These are phyloP conservation scores for Populus hybrid DNA, from an alignment of 441 rosid genomes.

Conservation along the genomic window DNA sequence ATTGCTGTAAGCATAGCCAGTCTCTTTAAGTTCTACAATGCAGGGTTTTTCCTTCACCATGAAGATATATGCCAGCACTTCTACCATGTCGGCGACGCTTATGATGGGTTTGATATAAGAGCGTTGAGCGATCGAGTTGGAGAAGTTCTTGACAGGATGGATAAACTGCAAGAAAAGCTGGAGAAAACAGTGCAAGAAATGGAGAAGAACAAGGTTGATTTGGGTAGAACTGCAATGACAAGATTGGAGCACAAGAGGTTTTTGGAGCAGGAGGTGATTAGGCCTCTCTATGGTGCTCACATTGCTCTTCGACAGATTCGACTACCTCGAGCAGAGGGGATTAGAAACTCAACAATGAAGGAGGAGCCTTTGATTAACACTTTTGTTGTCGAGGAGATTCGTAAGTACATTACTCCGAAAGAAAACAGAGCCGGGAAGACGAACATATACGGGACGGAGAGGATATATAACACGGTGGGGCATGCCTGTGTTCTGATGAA, in stretches of 20 bases:
- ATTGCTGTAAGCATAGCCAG: conserved; percentile 58
- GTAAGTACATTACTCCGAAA: conserved; percentile 71
- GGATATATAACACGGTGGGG: conserved; percentile 64
- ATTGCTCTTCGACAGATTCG: conserved; percentile 66
- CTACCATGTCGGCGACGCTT: conserved; percentile 39
- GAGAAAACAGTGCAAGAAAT: conserved; percentile 53
- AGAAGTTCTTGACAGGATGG: conserved; percentile 56
- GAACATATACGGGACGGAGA: conserved; percentile 69
- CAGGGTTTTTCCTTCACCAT: conserved; percentile 61
- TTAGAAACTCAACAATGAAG: conserved; percentile 35
- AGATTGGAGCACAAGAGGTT: conserved; percentile 49
- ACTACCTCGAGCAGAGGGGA: conserved; percentile 47
- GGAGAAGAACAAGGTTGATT: conserved; percentile 49
- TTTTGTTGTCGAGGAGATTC: conserved; percentile 65
- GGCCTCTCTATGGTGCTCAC: conserved; percentile 59
- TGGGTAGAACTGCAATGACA: conserved; percentile 31
- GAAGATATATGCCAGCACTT: conserved; percentile 66
- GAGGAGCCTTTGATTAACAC: conserved; percentile 71
- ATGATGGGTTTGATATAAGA: conserved; percentile 45
- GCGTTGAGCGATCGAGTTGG: conserved; percentile 45
- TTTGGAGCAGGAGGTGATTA: conserved; percentile 68
- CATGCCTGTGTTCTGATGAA: conserved; percentile 73
- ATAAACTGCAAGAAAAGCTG: conserved; percentile 56
- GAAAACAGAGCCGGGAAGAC: conserved; percentile 53
- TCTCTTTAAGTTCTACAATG: conserved; percentile 64